Conservation (phyloP, 805 yeast genomes). For the Millerozyma miso region DNA sequence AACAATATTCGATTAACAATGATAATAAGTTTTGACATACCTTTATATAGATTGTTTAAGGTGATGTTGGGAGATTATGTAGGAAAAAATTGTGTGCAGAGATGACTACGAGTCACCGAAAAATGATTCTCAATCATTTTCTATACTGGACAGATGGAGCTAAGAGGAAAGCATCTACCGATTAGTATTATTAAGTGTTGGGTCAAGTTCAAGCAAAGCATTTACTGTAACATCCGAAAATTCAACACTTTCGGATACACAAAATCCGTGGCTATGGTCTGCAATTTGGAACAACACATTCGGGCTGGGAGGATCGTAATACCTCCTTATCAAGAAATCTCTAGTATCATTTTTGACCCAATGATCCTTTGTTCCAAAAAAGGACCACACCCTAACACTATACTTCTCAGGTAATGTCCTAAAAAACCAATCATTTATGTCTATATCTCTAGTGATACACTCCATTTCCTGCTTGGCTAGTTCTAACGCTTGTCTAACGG, state of each 20-base stretch:
- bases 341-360: constrained; percentile 61
- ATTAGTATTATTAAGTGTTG: not conserved
- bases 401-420: constrained; percentile 16
- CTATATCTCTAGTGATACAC: constrained; percentile 45
- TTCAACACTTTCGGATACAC: constrained; percentile 51
- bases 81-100: not conserved
- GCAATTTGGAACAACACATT: constrained; percentile 28
- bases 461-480: constrained; percentile 60
- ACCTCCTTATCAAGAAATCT: constrained; percentile 35
- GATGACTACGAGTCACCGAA: constrained; percentile 7
- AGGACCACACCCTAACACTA: constrained; percentile 44
- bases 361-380: constrained; percentile 57
- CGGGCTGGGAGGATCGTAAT: constrained; percentile 23
- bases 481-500: constrained; percentile 51
- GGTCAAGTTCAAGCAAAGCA: constrained; percentile 8
- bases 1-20: no score
- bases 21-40: not conserved
- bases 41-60: not conserved
- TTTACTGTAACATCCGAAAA: constrained; percentile 41
- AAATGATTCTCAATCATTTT: no score
- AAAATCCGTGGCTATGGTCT: constrained; percentile 55
- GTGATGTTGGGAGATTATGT: not conserved
- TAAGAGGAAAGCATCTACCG: no score
- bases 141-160: no score
- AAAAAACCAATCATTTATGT: constrained; percentile 48